These are phyloP conservation scores for Trichoderma asperelloides DNA, from an alignment of 495 filamentous ascomycete species.

Conservation along the genomic window DNA sequence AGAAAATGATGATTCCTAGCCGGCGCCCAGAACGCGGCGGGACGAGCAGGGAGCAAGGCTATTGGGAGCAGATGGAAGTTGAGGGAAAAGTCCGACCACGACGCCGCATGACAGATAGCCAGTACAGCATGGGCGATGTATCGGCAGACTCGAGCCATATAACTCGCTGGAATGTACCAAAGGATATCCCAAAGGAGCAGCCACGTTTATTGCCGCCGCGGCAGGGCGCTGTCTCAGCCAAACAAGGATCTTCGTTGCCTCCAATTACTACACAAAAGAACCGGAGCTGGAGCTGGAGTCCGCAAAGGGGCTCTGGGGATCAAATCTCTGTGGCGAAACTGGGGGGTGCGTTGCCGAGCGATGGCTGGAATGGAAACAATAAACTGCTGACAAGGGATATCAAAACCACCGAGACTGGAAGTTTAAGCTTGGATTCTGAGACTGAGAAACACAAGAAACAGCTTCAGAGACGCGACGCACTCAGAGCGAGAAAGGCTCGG, in stretches of 20 bases:
- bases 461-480: not conserved
- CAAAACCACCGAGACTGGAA: not conserved
- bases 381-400: not conserved
- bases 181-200: slow-evolving; percentile 7
- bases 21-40: slow-evolving; percentile 34
- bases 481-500: slow-evolving; percentile 11
- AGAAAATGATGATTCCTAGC: slow-evolving; percentile 29
- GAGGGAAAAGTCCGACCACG: slow-evolving; percentile 1
- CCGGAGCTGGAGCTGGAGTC: slow-evolving; percentile 17
- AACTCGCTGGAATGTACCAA: slow-evolving; percentile 20
- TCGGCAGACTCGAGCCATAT: slow-evolving; percentile 14
- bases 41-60: slow-evolving; percentile 22
- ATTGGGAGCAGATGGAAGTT: slow-evolving; percentile 13
- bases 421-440: not conserved
- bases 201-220: slow-evolving; percentile 10
- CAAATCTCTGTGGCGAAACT: not conserved
- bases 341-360: not conserved
- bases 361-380: not conserved
- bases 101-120: slow-evolving; percentile 14
- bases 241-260: not conserved
- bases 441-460: not conserved
- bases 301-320: slow-evolving; percentile 13
- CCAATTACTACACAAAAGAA: not conserved
- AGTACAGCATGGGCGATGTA: slow-evolving; percentile 12
- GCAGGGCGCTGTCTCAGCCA: not conserved